A percentile compares a stretch with the other conserved stretches of the same genome.
phyloP scores from a whole-genome alignment of 306 rosid species.

The Vigna mungo region DNA sequence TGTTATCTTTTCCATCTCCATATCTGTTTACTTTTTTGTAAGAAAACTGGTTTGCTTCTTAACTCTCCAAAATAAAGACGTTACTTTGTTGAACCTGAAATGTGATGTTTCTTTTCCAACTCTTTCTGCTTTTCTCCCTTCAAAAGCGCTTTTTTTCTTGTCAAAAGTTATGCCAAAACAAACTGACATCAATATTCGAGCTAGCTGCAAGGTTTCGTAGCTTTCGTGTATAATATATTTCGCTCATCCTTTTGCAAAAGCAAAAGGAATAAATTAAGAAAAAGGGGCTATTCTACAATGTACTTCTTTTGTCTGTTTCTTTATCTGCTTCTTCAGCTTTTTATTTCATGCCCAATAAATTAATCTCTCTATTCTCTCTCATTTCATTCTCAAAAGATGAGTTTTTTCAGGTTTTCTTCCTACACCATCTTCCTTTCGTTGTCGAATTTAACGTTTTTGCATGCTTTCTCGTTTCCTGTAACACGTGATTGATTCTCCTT shows the following conservation, averaged over 20 bases:
- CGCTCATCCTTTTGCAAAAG: constrained; percentile 34
- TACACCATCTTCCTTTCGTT: constrained; percentile 47
- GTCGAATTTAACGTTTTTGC: constrained; percentile 24
- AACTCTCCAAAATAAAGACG: neutral
- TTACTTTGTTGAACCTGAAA: constrained; percentile 12
- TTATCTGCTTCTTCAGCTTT: constrained; percentile 40
- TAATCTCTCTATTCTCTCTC: constrained; percentile 27
- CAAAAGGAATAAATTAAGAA: constrained; percentile 47
- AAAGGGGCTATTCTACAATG: constrained; percentile 44
- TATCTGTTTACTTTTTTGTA: neutral
- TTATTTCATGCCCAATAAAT: constrained; percentile 34
- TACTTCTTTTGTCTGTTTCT: constrained; percentile 48
- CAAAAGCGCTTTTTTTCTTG: constrained; percentile 34
- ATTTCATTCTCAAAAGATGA: constrained; percentile 38
- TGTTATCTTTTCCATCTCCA: neutral
- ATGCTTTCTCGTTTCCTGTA: constrained; percentile 37
- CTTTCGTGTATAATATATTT: constrained; percentile 46
- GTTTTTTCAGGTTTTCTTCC: neutral
- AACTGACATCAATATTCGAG: constrained; percentile 41
- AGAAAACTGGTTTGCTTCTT: neutral
- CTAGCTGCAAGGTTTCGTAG: constrained; percentile 59
- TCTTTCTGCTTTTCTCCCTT: constrained; percentile 41
- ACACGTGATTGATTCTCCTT: constrained; percentile 53
- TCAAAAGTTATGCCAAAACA: constrained; percentile 34
- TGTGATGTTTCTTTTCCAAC: constrained; percentile 44